Base-by-base conservation (phyloP, 2,329 filamentous ascomycete genomes). In the Talaromyces atroroseus region DNA sequence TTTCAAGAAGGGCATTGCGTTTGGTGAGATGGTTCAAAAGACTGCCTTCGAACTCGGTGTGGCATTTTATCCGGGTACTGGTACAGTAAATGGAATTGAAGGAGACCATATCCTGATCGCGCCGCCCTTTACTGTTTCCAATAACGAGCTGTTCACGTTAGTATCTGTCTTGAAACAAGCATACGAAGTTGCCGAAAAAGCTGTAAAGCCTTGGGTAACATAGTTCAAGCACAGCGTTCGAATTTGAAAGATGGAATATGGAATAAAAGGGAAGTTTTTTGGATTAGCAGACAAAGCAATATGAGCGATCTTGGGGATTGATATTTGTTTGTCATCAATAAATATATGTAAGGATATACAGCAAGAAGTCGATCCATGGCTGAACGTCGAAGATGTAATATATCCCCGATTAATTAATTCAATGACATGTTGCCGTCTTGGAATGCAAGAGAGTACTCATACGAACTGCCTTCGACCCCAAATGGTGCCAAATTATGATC, bases 51-150 rank as follows among this genome's bases (percentile, higher is more conserved):
- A 50, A 12, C 34, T 50, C 26, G 48, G 48, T 5, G 14, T 88
- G 59, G 79, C 78, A 2, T 64, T 89, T 2, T 89, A 89, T 65
- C 83, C 83, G 1, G 85, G 85, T 0, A 73, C 74, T 0, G 86
- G 86, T 1, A 83, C 83, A 0, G 80, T 76, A 0, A 83, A 88
- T 46, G 76, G 80, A 2, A 66, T 67, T 20, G 66, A 67, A 1
- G 87, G 87, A 14, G 88, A 92, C 64, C 52, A 54, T 54, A n/a
- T 54, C 12, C 29, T 54, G 23, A 48, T 54, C 20, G 52, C 52
- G 14, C 52, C 52, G 23, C 46, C 52, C 23, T 48, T 49, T 20
- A 54, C 45, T 4, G 34, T 49, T n/a, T 38, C 34, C 2, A 12
- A 40, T 23, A 16, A 40, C 11, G 48, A 50, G 34, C 34, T 50